Percentiles rank a stretch among this genome's conserved stretches.
phyloP scores from a whole-genome alignment of 495 filamentous ascomycete genomes.

The Hypoxylon lenormandii region DNA sequence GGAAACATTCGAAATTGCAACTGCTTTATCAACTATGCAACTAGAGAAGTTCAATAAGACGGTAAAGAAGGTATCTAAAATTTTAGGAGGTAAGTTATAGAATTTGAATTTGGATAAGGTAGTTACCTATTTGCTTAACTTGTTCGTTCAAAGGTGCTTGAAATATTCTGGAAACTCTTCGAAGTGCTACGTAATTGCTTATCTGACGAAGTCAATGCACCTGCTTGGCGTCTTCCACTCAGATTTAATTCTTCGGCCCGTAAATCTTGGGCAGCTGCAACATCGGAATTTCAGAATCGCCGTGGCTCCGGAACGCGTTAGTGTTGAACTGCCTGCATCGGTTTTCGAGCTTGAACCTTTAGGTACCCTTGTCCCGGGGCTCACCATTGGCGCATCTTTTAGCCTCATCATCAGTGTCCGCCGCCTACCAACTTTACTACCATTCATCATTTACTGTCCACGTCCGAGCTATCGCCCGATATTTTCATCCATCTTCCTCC shows the following conservation, averaged over 20 bases:
- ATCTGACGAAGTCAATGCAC: constrained; percentile 18
- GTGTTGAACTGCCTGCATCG: constrained; percentile 40
- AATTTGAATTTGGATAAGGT: neutral
- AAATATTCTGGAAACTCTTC: constrained; percentile 35
- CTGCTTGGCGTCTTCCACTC: constrained; percentile 17
- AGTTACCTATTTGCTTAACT: neutral
- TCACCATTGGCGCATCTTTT: constrained; percentile 40
- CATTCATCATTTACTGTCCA: neutral
- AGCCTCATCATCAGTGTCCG: constrained; percentile 36
- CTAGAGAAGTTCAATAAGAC: neutral
- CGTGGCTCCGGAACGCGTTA: constrained; percentile 41
- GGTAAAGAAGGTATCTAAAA: neutral
- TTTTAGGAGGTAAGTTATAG: no score
- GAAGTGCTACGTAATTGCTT: constrained; percentile 37
- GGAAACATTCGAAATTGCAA: constrained; percentile 26
- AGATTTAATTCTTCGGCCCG: neutral
- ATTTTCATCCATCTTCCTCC: neutral
- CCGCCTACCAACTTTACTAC: constrained; percentile 19
- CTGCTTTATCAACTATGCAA: constrained; percentile 8
- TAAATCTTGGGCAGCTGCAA: neutral
- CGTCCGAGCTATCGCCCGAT: neutral
- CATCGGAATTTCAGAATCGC: constrained; percentile 34
- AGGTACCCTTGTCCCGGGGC: constrained; percentile 22
- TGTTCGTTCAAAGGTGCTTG: neutral
- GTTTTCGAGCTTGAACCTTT: constrained; percentile 14